phyloP scores from a whole-genome alignment of 129 eudicot genomes.

The Calendula officinalis region DNA sequence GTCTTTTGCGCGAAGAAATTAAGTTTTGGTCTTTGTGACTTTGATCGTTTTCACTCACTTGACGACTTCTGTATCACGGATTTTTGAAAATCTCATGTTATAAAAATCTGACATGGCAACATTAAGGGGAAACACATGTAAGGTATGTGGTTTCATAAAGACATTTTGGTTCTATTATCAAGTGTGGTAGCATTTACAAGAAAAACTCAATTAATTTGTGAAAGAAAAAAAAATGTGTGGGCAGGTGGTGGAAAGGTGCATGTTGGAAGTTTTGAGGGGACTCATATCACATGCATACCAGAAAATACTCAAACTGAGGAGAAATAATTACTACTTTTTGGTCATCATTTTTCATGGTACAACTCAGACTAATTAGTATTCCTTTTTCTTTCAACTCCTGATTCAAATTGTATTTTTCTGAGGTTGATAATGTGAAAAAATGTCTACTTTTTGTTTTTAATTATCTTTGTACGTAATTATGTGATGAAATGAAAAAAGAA shows the following conservation, averaged over 20 bases:
- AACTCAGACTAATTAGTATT: constrained; percentile 9
- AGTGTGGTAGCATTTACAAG: no score
- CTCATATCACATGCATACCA: constrained; percentile 35
- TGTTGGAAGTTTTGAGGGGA: constrained; percentile 19
- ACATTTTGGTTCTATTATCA: not conserved
- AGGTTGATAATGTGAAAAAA: not conserved
- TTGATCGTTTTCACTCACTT: no score
- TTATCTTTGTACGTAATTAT: no score
- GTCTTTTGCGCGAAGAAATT: no score
- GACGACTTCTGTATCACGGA: no score
- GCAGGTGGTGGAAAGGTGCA: constrained; percentile 25
- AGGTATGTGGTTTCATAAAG: not conserved
- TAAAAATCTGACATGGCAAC: not conserved
- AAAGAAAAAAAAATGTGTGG: not conserved
- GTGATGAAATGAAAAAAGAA: no score
- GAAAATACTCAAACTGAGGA: constrained; percentile 12
- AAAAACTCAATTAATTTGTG: not conserved
- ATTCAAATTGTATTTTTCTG: not conserved
- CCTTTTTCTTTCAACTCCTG: not conserved
- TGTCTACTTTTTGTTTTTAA: no score
- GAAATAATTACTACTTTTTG: constrained; percentile 14
- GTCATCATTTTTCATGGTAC: constrained; percentile 22
- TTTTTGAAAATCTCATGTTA: no score
- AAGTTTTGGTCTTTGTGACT: no score
- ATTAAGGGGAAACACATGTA: not conserved